Evolutionary conservation across 805 yeast genomes (phyloP), one percentile per base, ranked within the genome.

Genomic region (Candida ovalis): DNA sequence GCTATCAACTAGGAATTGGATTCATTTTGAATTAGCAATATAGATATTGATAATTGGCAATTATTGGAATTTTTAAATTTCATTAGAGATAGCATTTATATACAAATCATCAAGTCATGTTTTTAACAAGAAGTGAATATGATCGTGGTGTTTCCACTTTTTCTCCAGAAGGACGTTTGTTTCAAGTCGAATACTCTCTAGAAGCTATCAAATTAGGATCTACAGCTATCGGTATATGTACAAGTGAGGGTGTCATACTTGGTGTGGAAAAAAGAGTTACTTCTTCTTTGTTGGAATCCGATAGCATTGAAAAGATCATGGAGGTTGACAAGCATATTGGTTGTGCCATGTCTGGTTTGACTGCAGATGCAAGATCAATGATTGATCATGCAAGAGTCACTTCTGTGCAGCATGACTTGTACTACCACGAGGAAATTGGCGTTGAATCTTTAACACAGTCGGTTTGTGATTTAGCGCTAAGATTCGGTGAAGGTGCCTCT

Each of bases 111-210:
- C 24, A n/a, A 6, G 27, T n/a, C 45, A 94, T 94, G 99, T 94
- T 94, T 72, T 79, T 94, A 58, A 94, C 99, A n/a, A 86, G 99
- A 84, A 87, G 96, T 72, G 99, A 94, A 76, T 94, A 94, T 69
- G 99, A 94, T 67, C 86, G 99, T 69, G 99, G 99, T 54, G 99
- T 94, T 43, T 86, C 95, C 63, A 95, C 99, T 8, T 94, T 95
- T 69, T 91, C 98, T 1, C 99, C 99, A 23, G 99, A 95, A 68
- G 99, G 99, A 23, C 86, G 99, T 66, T 74, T 94, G 52, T 94
- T 94, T 73, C 99, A 94, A 72, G 99, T 94, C 40, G 99, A 94
- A 68, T 94, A 94, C 68, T 94, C 99, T 9, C 73, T 94, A 48
- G 99, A 94, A 69, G 99, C 99, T 42, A 94, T 94, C 69, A 94